A percentile compares a stretch with the other conserved stretches of the same genome.
These are phyloP conservation scores for Pseudonitzschia multistriata DNA, from an alignment of 108 stramenopile genomes.

Conservation along the genomic window DNA sequence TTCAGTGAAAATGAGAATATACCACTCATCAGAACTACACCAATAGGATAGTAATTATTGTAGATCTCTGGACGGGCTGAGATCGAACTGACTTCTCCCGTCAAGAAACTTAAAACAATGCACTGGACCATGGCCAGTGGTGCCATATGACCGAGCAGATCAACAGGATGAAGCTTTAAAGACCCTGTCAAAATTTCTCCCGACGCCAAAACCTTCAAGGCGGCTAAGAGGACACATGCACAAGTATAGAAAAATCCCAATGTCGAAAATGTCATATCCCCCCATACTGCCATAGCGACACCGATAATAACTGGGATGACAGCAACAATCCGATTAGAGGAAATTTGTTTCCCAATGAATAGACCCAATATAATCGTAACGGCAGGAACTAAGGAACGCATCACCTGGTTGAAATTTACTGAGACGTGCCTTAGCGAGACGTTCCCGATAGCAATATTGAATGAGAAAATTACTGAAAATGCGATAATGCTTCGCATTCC, in stretches of 20 bases:
- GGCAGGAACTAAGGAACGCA: slow-evolving; percentile 71
- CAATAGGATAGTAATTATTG: slow-evolving; percentile 29
- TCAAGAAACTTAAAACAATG: slow-evolving; percentile 39
- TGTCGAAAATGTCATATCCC: slow-evolving; percentile 65
- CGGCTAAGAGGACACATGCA: slow-evolving; percentile 60
- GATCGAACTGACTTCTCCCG: slow-evolving; percentile 63
- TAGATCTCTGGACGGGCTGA: slow-evolving; percentile 39
- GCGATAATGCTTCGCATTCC: slow-evolving; percentile 50
- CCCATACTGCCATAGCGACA: slow-evolving; percentile 71
- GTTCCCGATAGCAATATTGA: slow-evolving; percentile 90
- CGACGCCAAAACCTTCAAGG: slow-evolving; percentile 66
- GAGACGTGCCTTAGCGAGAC: slow-evolving; percentile 67
- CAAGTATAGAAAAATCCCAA: slow-evolving; percentile 63
- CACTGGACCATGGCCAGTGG: slow-evolving; percentile 80
- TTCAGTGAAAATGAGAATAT: slow-evolving; percentile 76
- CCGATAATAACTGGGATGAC: slow-evolving; percentile 66
- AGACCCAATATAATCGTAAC: slow-evolving; percentile 71
- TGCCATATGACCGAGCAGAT: slow-evolving; percentile 79
- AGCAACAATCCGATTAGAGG: slow-evolving; percentile 43
- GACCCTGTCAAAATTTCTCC: slow-evolving; percentile 75
- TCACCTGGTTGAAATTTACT: slow-evolving; percentile 89
- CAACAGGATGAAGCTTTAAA: slow-evolving; percentile 76
- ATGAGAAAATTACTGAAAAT: slow-evolving; percentile 75
- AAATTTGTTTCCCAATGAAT: slow-evolving; percentile 45
- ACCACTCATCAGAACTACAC: slow-evolving; percentile 57